Conservation (phyloP, 495 filamentous ascomycete genomes). For the Cetradonia linearis region DNA sequence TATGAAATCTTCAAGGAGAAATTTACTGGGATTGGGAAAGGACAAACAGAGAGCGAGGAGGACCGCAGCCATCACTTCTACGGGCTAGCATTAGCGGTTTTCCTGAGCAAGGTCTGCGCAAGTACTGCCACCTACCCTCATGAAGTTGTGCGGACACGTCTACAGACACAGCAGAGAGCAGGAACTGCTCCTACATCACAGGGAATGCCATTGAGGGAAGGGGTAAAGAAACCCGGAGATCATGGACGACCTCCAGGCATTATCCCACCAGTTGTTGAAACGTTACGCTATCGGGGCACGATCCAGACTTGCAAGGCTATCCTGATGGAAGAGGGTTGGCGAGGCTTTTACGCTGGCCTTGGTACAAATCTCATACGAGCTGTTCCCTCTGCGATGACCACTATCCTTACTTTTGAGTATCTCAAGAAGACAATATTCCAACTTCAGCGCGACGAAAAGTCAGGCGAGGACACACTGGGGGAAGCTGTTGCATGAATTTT, state of each 20-base stretch:
- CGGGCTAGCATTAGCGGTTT: slow-evolving; percentile 78
- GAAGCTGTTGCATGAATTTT: slow-evolving; percentile 9
- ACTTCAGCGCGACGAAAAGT: slow-evolving; percentile 41
- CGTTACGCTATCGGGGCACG: slow-evolving; percentile 70
- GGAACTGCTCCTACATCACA: slow-evolving; percentile 33
- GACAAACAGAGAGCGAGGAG: slow-evolving; percentile 45
- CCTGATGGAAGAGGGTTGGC: slow-evolving; percentile 83
- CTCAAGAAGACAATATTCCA: slow-evolving; percentile 49
- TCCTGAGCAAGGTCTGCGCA: slow-evolving; percentile 87
- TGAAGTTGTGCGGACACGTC: slow-evolving; percentile 58
- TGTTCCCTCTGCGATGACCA: slow-evolving; percentile 89
- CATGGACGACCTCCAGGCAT: slow-evolving; percentile 37
- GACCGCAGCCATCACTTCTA: slow-evolving; percentile 52
- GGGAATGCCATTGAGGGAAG: slow-evolving; percentile 31
- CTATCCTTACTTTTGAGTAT: slow-evolving; percentile 94
- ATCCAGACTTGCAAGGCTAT: slow-evolving; percentile 78
- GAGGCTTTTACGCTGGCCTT: slow-evolving; percentile 94
- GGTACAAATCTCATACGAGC: slow-evolving; percentile 96
- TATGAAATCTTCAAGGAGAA: slow-evolving; percentile 89
- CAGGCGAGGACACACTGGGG: slow-evolving; percentile 26
- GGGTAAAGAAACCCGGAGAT: slow-evolving; percentile 28
- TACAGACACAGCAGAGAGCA: slow-evolving; percentile 85
- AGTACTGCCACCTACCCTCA: slow-evolving; percentile 96
- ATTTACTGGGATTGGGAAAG: slow-evolving; percentile 81
- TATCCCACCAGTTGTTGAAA: slow-evolving; percentile 44